Evolutionary conservation across 305 asterid genomes (phyloP).

Genomic region (Fraxinus greggii): DNA sequence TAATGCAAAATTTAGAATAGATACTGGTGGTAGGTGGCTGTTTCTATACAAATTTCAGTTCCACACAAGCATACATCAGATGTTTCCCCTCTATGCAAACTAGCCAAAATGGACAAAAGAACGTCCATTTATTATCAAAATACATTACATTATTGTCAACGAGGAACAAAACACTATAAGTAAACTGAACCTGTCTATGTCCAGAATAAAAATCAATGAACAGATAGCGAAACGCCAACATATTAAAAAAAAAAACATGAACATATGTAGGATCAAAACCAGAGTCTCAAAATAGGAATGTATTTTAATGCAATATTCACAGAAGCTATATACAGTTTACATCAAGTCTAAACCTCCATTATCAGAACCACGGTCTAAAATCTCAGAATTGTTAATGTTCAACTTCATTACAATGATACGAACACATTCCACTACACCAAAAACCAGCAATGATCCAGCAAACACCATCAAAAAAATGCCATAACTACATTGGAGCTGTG

Average conservation of each 20-base stretch:
- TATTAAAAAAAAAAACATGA: background rate
- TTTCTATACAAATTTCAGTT: background rate
- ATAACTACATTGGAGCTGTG: too few relatives aligned
- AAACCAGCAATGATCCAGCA: too few relatives aligned
- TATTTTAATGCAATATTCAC: too few relatives aligned
- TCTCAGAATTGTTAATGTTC: background rate
- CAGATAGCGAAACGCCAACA: background rate
- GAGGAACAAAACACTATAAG: background rate
- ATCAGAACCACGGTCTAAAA: background rate
- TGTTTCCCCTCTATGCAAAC: background rate
- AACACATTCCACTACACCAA: too few relatives aligned
- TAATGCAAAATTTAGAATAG: slow-evolving; percentile 4
- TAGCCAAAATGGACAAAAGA: background rate
- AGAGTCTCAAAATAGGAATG: too few relatives aligned
- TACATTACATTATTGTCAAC: background rate
- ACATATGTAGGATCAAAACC: too few relatives aligned
- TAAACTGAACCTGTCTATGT: background rate
- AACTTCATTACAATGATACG: too few relatives aligned
- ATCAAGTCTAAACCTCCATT: background rate
- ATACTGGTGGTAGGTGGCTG: background rate
- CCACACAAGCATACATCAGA: slow-evolving; percentile 13
- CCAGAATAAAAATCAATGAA: background rate
- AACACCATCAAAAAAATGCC: too few relatives aligned
- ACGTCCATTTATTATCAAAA: background rate
- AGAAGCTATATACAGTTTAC: too few relatives aligned